A percentile compares a stretch with the other conserved stretches of the same genome.
Conservation (phyloP, 306 rosid genomes). For the Geum urbanum region DNA sequence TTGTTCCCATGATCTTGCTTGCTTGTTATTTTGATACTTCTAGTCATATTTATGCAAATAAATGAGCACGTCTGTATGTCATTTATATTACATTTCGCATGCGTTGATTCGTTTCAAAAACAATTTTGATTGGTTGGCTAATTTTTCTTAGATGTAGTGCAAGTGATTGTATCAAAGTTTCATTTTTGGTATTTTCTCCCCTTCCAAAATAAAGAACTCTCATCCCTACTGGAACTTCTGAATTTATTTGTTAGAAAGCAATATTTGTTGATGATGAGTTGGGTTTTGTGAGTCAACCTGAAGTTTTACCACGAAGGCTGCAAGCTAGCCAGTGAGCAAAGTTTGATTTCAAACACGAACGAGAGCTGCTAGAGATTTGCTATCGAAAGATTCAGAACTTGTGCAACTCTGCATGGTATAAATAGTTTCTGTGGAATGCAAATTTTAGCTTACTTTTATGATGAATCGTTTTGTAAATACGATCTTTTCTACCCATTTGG, state of each 20-base stretch:
- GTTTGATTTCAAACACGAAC: neutral
- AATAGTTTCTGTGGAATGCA: neutral
- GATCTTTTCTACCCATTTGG: neutral
- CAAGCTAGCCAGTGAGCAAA: neutral
- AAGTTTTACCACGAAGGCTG: neutral
- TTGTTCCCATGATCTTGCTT: no score
- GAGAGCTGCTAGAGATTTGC: neutral
- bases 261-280: neutral
- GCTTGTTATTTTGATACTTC: no score
- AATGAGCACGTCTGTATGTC: neutral
- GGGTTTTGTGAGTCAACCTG: neutral
- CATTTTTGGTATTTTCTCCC: neutral
- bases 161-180: neutral
- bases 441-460: neutral
- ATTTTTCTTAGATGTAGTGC: neutral
- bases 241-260: neutral
- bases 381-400: neutral
- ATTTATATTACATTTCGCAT: neutral
- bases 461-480: neutral
- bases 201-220: neutral
- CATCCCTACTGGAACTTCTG: neutral
- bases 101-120: neutral
- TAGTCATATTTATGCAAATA: neutral
- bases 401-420: neutral
- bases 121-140: conserved; percentile 6